Conservation (phyloP, 345 rosid genomes). For the Lagerstroemia speciosa region DNA sequence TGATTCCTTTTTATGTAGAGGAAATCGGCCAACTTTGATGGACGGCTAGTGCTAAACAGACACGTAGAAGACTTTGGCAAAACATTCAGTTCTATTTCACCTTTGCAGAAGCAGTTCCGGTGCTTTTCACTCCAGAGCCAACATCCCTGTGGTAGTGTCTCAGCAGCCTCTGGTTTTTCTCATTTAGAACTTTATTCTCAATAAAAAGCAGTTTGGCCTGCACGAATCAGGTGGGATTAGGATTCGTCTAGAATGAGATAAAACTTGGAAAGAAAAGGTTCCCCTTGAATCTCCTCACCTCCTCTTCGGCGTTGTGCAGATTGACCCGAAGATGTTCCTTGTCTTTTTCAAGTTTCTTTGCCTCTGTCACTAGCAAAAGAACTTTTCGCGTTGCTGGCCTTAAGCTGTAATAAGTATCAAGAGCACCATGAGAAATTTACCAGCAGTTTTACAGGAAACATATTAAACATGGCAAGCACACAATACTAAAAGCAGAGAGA, state of each 20-base stretch:
- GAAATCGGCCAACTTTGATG: background rate
- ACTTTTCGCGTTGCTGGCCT: constrained; percentile 40
- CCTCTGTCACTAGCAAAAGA: constrained; percentile 33
- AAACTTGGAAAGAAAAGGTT: background rate
- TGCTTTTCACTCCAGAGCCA: constrained; percentile 40
- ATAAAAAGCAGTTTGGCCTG: constrained; percentile 38
- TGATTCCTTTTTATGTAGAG: background rate
- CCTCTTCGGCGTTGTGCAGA: constrained; percentile 59
- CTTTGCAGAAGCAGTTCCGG: constrained; percentile 41
- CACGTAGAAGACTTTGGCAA: background rate
- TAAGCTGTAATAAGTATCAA: constrained; percentile 26
- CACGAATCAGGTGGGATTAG: background rate
- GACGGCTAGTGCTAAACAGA: background rate
- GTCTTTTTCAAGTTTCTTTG: constrained; percentile 32
- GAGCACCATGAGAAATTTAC: background rate
- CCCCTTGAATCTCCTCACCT: constrained; percentile 21
- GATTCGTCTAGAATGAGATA: background rate
- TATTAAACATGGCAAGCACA: background rate
- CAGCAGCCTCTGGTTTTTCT: constrained; percentile 37
- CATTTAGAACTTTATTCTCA: constrained; percentile 38
- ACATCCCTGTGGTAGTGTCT: constrained; percentile 30
- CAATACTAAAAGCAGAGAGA: constrained; percentile 1
- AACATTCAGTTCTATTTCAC: constrained; percentile 20
- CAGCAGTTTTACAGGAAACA: background rate
- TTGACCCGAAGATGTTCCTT: constrained; percentile 51